Conservation (phyloP, 179 eudicot genomes). For the Corrigiola litoralis region DNA sequence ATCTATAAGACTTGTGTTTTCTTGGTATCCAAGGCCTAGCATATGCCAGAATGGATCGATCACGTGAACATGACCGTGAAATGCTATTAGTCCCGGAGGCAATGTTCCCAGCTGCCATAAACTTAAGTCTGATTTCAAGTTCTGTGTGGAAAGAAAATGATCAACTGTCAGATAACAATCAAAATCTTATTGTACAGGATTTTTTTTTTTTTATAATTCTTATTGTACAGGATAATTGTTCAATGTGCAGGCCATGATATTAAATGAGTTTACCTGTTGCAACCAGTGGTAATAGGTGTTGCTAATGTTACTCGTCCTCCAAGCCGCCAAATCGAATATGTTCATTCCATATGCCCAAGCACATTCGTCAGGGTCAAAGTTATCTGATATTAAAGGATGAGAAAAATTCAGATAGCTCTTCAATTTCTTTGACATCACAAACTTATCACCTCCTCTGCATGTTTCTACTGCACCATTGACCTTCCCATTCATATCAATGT, state of each 20-base stretch:
- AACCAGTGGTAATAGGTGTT: slow-evolving; percentile 77
- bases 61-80: slow-evolving; percentile 63
- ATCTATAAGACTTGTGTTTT: slow-evolving; percentile 62
- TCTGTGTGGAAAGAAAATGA: slow-evolving; percentile 39
- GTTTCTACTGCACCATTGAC: slow-evolving; percentile 97
- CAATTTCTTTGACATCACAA: slow-evolving; percentile 82
- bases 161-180: neutral
- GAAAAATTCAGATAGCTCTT: slow-evolving; percentile 88
- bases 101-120: slow-evolving; percentile 95
- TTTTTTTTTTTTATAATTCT: too few relatives aligned
- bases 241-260: too few relatives aligned
- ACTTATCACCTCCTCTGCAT: slow-evolving; percentile 74
- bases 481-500: slow-evolving; percentile 82
- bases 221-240: too few relatives aligned
- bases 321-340: slow-evolving; percentile 78
- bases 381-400: slow-evolving; percentile 65
- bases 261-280: slow-evolving; percentile 45
- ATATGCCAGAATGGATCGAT: slow-evolving; percentile 92
- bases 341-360: slow-evolving; percentile 99
- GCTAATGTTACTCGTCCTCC: slow-evolving; percentile 80
- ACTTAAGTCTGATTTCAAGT: slow-evolving; percentile 85
- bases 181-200: neutral
- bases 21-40: slow-evolving; percentile 94
- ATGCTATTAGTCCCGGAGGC: slow-evolving; percentile 94
- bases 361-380: slow-evolving; percentile 70